Conservation (phyloP, 352 stramenopile genomes). For the Globisporangium yorkense region DNA sequence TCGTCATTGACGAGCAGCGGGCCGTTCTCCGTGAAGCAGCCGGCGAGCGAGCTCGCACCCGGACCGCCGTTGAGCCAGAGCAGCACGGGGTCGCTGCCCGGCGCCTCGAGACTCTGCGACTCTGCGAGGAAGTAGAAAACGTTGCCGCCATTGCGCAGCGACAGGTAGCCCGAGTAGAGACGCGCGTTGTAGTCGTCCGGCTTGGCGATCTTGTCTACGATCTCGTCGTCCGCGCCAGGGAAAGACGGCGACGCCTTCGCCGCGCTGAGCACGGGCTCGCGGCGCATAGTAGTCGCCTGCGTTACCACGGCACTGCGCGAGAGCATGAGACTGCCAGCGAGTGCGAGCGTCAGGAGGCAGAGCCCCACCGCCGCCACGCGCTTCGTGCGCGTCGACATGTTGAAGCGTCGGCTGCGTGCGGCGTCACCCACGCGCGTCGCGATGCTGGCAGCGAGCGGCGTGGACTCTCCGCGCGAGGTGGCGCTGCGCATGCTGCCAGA, state of each 20-base stretch:
- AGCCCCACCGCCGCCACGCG: slow-evolving; percentile 11
- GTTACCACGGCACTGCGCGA: slow-evolving; percentile 2
- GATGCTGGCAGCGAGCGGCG: slow-evolving; percentile 26
- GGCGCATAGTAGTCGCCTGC: background rate
- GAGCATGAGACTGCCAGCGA: slow-evolving; percentile 12
- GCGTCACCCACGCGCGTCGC: slow-evolving; percentile 4
- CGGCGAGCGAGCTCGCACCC: slow-evolving; percentile 46
- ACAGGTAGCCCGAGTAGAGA: slow-evolving; percentile 58
- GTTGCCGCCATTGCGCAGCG: slow-evolving; percentile 42
- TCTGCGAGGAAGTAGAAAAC: slow-evolving; percentile 68
- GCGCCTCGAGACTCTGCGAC: slow-evolving; percentile 34
- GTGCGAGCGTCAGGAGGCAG: slow-evolving; percentile 14
- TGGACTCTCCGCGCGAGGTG: slow-evolving; percentile 23
- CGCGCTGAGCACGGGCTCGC: slow-evolving; percentile 4
- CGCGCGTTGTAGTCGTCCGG: slow-evolving; percentile 40
- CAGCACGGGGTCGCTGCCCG: slow-evolving; percentile 40
- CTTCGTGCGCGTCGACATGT: slow-evolving; percentile 14
- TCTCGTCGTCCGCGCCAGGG: slow-evolving; percentile 37
- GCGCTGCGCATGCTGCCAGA: too few species aligned
- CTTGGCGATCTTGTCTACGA: slow-evolving; percentile 33
- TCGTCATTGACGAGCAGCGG: slow-evolving; percentile 57
- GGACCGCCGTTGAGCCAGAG: slow-evolving; percentile 71
- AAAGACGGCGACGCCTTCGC: slow-evolving; percentile 13
- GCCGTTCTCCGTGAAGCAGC: slow-evolving; percentile 66
- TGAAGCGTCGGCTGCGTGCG: background rate